These are phyloP conservation scores for Solanum acaule DNA, from an alignment of 257 asterid genomes.

Conservation along the genomic window DNA sequence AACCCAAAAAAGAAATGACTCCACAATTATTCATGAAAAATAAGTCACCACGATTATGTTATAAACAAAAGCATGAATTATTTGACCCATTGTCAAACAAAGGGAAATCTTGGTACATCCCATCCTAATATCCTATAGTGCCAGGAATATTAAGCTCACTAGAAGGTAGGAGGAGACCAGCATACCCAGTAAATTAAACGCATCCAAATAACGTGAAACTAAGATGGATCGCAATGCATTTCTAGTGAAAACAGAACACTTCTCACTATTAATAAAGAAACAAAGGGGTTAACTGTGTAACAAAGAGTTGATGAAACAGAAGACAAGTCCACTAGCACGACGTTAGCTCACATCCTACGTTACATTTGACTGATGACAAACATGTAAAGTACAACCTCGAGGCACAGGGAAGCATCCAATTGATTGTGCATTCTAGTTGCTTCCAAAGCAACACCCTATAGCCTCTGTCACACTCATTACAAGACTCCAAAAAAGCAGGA, in stretches of 20 bases:
- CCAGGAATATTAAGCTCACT: background rate
- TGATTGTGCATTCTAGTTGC: conserved; percentile 11
- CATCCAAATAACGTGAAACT: background rate
- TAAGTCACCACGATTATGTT: background rate
- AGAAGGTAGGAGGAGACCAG: background rate
- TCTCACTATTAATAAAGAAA: background rate
- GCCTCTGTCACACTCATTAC: conserved; percentile 42
- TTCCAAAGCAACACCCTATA: conserved; percentile 15
- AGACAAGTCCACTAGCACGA: conserved; percentile 29
- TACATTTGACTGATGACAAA: conserved; percentile 35
- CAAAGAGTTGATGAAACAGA: background rate
- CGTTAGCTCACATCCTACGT: conserved; percentile 43
- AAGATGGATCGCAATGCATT: background rate
- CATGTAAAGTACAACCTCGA: conserved; percentile 38
- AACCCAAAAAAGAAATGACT: background rate
- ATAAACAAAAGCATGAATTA: background rate
- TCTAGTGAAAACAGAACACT: background rate
- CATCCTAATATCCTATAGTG: no score
- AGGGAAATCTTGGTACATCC: background rate
- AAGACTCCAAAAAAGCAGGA: conserved; percentile 37
- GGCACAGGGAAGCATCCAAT: conserved; percentile 35
- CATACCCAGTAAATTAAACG: background rate
- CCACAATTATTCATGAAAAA: background rate
- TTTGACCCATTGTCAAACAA: background rate
- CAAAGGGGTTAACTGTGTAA: background rate